Percentiles rank a stretch among this genome's conserved stretches.
These are phyloP conservation scores for Tylopilus sp. DNA, from an alignment of 768 basidiomycete species.

Conservation along the genomic window DNA sequence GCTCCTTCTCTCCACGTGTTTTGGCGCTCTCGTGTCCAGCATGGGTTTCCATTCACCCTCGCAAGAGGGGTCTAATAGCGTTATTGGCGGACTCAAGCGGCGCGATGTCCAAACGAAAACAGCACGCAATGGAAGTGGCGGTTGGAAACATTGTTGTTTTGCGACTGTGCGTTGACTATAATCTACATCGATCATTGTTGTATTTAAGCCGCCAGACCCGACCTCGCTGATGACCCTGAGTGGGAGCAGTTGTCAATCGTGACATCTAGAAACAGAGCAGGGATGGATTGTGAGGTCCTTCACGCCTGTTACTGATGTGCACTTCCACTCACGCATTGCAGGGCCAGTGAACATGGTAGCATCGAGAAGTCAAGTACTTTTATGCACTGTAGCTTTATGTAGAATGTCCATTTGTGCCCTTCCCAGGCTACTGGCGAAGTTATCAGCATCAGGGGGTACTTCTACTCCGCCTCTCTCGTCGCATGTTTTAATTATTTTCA, in stretches of 20 bases:
- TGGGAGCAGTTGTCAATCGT: constrained; percentile 51
- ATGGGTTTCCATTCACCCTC: constrained; percentile 24
- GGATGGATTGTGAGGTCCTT: constrained; percentile 48
- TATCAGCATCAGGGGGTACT: constrained; percentile 17
- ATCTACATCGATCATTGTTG: neutral
- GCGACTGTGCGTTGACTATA: constrained; percentile 42
- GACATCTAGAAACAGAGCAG: constrained; percentile 38
- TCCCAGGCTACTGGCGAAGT: constrained; percentile 33
- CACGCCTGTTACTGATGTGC: neutral
- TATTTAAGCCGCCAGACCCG: constrained; percentile 38
- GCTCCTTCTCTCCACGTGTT: constrained; percentile 43
- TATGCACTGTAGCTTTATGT: constrained; percentile 51
- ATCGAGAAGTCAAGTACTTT: constrained; percentile 58
- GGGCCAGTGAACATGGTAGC: constrained; percentile 53
- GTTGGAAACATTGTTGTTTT: constrained; percentile 51
- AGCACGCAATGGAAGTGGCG: constrained; percentile 35
- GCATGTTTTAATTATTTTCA: constrained; percentile 12
- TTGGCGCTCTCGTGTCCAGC: constrained; percentile 44
- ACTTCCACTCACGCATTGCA: constrained; percentile 22
- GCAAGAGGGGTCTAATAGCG: constrained; percentile 39
- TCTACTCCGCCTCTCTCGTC: neutral
- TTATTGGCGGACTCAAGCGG: constrained; percentile 50
- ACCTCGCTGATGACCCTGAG: constrained; percentile 45
- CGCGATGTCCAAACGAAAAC: constrained; percentile 29
- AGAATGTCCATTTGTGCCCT: constrained; percentile 43